phyloP scores from a whole-genome alignment of 1,284 basidiomycete genomes.

The Rhodotorula sp. region DNA sequence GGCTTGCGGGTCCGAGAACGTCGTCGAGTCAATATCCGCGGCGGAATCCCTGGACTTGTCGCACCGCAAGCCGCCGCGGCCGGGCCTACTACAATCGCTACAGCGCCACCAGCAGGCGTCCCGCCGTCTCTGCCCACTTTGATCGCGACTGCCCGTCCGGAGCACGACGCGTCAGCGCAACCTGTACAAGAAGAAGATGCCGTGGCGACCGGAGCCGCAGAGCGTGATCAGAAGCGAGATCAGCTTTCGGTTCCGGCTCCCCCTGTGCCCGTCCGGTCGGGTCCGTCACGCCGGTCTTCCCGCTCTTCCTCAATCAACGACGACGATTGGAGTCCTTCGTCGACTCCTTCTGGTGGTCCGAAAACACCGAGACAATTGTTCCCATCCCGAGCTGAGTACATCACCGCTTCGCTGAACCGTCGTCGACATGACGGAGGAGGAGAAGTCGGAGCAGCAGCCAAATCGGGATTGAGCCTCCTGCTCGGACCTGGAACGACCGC shows the following conservation, averaged over 20 bases:
- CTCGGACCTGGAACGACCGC: slow-evolving; percentile 57
- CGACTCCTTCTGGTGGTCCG: neutral
- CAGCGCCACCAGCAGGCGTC: neutral
- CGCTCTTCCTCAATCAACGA: too few relatives aligned
- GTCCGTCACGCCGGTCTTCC: too few relatives aligned
- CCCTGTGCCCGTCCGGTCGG: too few relatives aligned
- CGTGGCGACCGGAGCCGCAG: too few relatives aligned
- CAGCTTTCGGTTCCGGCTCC: too few relatives aligned
- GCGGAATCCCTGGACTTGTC: neutral
- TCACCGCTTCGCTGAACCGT: slow-evolving; percentile 2
- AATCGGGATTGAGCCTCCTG: slow-evolving; percentile 65
- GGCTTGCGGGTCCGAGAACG: slow-evolving; percentile 26
- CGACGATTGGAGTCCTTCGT: neutral
- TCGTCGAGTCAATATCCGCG: slow-evolving; percentile 31
- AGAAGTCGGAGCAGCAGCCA: too few relatives aligned
- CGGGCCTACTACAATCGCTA: neutral
- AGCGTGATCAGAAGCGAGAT: too few relatives aligned
- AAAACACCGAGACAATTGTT: slow-evolving; percentile 5
- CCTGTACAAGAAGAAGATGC: too few relatives aligned
- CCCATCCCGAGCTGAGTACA: slow-evolving; percentile 15
- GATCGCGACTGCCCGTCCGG: too few relatives aligned
- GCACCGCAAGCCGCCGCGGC: neutral
- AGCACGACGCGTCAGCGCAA: too few relatives aligned
- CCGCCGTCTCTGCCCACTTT: too few relatives aligned
- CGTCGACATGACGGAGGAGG: neutral